Evolutionary conservation across 2,329 filamentous ascomycete species (phyloP), one percentile per base, ranked within the genome.

Genomic region (Blumeria hordei): DNA sequence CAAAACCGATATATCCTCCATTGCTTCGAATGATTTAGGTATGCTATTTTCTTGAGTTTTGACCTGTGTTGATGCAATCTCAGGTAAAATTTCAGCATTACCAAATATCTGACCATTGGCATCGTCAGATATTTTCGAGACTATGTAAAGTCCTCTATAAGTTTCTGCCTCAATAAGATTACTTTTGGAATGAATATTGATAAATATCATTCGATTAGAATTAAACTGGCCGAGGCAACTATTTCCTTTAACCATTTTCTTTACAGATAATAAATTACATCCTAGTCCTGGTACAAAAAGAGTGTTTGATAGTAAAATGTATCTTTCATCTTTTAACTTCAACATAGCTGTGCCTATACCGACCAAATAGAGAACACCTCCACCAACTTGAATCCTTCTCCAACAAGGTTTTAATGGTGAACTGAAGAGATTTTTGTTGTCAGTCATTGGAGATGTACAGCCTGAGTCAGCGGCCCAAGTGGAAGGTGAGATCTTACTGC

Each of bases 211-310:
- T 32, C 21, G 16, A 49, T 49, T 32, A 49, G 21, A 49, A 49
- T 32, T 49, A 32, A 32, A 32, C 18, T 49, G 16, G 8, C 44
- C 44, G 33, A 49, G 16, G 32, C 18, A 32, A 32, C n/a, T 49
- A 49, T 49, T n/a, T 49, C 44, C 44, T n/a, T 6, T 34, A 35
- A 36, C 34, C 33, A 52, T 52, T 52, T 52, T 52, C 49, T 52
- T 52, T 52, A 52, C 49, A 16, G 49, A 52, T 35, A 52, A 34
- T 16, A 52, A 34, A 52, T 52, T 35, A 52, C 49, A 52, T 16
- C 49, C 49, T 14, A 52, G 10, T 35, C n/a, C 49, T 35, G 49
- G 8, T 35, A 52, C 49, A 52, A 36, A 37, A n/a, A 52, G 34
- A 11, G 49, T 52, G 8, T 52, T 52, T 52, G 49, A n/a, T 52